Evolutionary conservation across 345 rosid genomes (phyloP), one percentile per base, ranked within the genome.

Genomic region (Eutrema heterophyllum): DNA sequence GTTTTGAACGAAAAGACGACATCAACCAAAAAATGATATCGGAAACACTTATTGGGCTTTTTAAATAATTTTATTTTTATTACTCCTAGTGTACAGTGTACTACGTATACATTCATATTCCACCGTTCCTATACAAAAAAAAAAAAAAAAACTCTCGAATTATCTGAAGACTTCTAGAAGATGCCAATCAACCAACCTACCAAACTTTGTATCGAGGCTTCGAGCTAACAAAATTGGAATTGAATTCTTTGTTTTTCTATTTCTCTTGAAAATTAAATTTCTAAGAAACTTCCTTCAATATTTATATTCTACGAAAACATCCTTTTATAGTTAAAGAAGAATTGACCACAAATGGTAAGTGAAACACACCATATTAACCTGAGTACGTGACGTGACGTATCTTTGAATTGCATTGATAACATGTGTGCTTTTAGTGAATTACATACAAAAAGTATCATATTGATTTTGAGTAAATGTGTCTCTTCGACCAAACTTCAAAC

Each of bases 251-350:
- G n/a, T 56, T 46, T 30, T 49, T 45, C 30, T 43, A 27, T 21
- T 16, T 67, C 21, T 43, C 52, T 29, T 58, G 29, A 7, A 50
- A 41, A 50, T 3, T 39, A 59, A 41, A 4, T 33, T 58, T 52
- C 51, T 35, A 33, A 35, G 70, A 76, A 69, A 62, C 44, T 68
- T 76, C 64, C 70, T 75, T 68, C 55, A 13, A 8, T 67, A 9
- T 49, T 39, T 39, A 10, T 73, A 73, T 44, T 44, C 9, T 45
- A 73, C 30, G 46, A 11, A 73, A 56, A 51, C 38, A 27, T 55
- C 14, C 32, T 52, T 64, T 55, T 16, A 56, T 73, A 46, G 57
- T 62, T 5, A 63, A 61, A 36, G 66, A 55, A 63, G 7, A 63
- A 63, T 35, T 35, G 60, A 64, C 67, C 49, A 46, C 6, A 53